A percentile compares a stretch with the other conserved stretches of the same genome.
Conservation (phyloP, 139 green algal genomes). For the Closterium sp. region DNA sequence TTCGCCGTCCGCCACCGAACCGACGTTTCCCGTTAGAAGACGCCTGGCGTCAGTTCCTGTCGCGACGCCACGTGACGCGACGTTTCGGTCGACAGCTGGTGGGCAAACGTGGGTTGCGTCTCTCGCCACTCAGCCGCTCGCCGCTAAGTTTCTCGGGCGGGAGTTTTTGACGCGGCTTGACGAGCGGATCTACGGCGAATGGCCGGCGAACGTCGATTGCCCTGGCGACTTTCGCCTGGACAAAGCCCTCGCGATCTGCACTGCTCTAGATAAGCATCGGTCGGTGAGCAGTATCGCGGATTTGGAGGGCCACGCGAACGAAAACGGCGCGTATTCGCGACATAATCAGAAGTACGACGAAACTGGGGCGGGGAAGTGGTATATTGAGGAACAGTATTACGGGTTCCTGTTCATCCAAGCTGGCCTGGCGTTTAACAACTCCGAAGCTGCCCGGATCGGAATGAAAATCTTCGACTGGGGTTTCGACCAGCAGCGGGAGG, state of each 20-base stretch:
- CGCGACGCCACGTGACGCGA: not conserved
- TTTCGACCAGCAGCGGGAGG: not conserved
- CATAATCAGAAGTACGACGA: not conserved
- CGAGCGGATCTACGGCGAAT: not conserved
- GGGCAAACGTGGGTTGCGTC: not conserved
- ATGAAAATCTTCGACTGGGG: constrained; percentile 8
- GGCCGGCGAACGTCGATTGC: not conserved
- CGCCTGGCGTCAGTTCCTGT: not conserved
- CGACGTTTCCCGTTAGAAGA: not conserved
- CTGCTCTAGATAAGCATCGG: not conserved
- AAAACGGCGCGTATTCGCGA: not conserved
- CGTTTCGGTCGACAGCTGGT: not conserved
- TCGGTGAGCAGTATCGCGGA: not conserved
- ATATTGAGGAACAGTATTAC: not conserved
- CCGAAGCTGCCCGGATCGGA: not conserved
- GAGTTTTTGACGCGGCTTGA: not conserved
- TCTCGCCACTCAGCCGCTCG: not conserved
- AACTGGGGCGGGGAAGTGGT: not conserved
- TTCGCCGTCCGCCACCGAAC: not conserved
- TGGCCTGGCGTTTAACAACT: not conserved
- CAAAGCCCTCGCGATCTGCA: not conserved
- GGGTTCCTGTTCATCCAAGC: constrained; percentile 3
- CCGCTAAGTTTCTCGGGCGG: not conserved
- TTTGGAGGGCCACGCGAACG: not conserved
- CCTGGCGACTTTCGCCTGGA: not conserved